A percentile compares a stretch with the other conserved stretches of the same genome.
phyloP scores from a whole-genome alignment of 768 basidiomycete genomes.

The Kwoniella dendrophila region DNA sequence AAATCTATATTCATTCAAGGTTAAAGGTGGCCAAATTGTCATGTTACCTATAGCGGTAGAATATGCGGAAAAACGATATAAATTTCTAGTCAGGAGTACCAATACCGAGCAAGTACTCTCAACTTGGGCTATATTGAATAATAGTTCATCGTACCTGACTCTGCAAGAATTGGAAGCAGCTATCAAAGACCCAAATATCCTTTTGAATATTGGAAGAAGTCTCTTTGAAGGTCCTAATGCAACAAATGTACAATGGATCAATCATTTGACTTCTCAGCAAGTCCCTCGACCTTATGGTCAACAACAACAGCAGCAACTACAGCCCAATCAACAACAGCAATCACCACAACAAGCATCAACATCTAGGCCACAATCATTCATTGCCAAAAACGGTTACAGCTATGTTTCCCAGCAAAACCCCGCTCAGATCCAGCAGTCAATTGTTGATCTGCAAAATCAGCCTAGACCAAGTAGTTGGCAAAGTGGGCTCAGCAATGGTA shows the following conservation, averaged over 20 bases:
- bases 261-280: background rate
- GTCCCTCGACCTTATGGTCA: no score
- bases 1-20: no score
- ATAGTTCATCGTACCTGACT: no score
- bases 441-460: background rate
- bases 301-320: no score
- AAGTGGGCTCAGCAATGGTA: background rate
- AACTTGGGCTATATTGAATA: no score
- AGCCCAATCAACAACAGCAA: background rate
- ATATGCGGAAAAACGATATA: no score
- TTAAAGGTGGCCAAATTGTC: no score
- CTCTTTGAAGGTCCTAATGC: background rate
- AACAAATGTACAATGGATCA: background rate
- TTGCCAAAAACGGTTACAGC: background rate
- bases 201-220: background rate
- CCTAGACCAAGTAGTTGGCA: conserved; percentile 2
- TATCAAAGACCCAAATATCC: background rate
- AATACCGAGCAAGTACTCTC: no score
- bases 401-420: background rate
- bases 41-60: no score
- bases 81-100: no score
- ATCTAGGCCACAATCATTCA: background rate
- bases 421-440: background rate
- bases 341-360: background rate
- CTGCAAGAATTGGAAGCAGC: conserved; percentile 3